Percentiles rank a stretch among this genome's conserved stretches.
Evolutionary conservation across 371 early-diverging fungal genomes (phyloP).

Genomic region (Funneliformis caledonium): DNA sequence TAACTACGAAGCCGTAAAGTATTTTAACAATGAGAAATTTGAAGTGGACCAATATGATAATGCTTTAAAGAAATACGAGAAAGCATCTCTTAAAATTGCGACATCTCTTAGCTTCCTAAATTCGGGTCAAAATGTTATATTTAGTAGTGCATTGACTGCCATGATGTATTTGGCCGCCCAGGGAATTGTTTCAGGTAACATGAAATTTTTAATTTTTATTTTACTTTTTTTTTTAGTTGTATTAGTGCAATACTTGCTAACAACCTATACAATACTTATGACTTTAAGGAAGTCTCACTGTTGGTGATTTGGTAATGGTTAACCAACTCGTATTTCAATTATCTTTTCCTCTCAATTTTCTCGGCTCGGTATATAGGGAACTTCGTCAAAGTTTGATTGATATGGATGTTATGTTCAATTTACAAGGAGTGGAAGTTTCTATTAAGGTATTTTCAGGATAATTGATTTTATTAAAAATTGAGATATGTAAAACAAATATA

Average conservation of each 20-base stretch:
- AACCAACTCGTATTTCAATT: constrained; percentile 95
- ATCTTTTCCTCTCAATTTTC: constrained; percentile 92
- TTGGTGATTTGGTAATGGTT: constrained; percentile 97
- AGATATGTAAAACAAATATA: neutral
- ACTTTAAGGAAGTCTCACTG: constrained; percentile 70
- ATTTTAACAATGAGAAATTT: constrained; percentile 89
- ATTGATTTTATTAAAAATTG: neutral
- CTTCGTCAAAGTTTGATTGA: constrained; percentile 91
- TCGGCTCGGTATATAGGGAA: constrained; percentile 97
- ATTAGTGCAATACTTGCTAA: neutral
- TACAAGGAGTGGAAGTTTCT: constrained; percentile 66
- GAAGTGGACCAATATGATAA: constrained; percentile 86
- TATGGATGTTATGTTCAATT: constrained; percentile 93
- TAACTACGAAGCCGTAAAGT: constrained; percentile 96
- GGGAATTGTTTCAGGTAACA: constrained; percentile 77
- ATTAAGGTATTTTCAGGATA: constrained; percentile 44
- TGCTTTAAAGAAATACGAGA: constrained; percentile 86
- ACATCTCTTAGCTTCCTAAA: constrained; percentile 89
- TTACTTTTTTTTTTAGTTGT: neutral
- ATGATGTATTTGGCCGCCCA: constrained; percentile 95
- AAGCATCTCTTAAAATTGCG: constrained; percentile 87
- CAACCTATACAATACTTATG: neutral
- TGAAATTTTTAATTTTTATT: neutral
- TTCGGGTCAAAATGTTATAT: constrained; percentile 93
- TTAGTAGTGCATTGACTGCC: constrained; percentile 82